Evolutionary conservation across 1,284 basidiomycete genomes (phyloP).

Genomic region (Puccinia polysora): DNA sequence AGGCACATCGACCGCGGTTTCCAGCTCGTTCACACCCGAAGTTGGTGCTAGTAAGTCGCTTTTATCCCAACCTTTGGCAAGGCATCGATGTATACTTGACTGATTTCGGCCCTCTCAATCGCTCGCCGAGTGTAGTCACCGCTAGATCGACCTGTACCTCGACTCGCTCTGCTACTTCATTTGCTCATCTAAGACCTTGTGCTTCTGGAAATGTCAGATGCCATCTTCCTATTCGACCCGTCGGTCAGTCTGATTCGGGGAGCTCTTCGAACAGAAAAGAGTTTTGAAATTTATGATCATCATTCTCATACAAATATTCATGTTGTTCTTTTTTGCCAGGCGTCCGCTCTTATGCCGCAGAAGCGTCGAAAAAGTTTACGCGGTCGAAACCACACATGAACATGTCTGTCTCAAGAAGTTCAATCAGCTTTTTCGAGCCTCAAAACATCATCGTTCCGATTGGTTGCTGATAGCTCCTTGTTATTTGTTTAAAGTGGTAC

Average conservation of each 20-base stretch:
- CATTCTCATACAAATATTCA: background rate
- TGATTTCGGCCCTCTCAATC: background rate
- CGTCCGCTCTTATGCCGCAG: constrained; percentile 31
- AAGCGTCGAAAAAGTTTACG: constrained; percentile 37
- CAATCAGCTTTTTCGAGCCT: background rate
- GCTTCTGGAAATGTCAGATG: constrained; percentile 12
- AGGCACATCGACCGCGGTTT: background rate
- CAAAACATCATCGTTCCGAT: background rate
- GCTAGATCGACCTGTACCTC: background rate
- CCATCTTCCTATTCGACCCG: background rate
- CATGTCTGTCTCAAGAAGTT: constrained; percentile 14
- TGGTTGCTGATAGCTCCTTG: background rate
- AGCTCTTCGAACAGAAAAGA: background rate
- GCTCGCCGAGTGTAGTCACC: background rate
- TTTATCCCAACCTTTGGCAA: background rate
- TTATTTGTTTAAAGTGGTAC: constrained; percentile 12
- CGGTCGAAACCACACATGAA: constrained; percentile 40
- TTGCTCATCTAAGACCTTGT: background rate
- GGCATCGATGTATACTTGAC: background rate
- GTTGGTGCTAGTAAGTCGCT: background rate
- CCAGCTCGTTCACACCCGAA: background rate
- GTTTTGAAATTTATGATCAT: background rate
- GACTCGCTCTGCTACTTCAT: background rate
- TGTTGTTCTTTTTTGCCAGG: background rate
- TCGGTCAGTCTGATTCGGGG: background rate